Evolutionary conservation across 2,329 filamentous ascomycete species (phyloP).

Genomic region (Diaporthe citri): DNA sequence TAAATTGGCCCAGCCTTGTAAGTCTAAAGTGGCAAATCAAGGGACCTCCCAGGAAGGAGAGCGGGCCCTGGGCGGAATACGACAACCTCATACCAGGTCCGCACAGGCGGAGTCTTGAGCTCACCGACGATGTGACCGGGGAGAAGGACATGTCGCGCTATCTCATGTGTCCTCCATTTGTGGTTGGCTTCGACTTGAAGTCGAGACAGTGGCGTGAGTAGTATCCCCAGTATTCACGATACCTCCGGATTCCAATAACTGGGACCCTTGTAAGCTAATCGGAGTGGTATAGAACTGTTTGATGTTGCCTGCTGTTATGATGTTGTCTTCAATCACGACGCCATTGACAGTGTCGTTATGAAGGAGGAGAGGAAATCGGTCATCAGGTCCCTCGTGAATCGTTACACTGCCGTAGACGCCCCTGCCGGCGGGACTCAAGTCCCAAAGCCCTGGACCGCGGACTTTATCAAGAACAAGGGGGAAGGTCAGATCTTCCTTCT

Average conservation of each 20-base stretch:
- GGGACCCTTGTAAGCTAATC: not conserved
- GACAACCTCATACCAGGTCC: not conserved
- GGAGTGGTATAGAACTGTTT: not conserved
- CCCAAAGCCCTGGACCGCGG: constrained; percentile 32
- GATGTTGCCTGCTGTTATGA: not conserved
- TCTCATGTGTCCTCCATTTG: not conserved
- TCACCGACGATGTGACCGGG: not conserved
- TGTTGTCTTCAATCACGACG: not conserved
- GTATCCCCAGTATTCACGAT: not conserved
- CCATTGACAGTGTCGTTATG: not conserved
- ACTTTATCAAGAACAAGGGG: constrained; percentile 45
- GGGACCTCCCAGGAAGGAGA: not conserved
- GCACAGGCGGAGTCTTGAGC: not conserved
- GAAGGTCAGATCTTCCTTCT: constrained; percentile 45
- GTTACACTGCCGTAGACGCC: not conserved
- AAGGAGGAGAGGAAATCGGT: not conserved
- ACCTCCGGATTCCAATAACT: too few species aligned
- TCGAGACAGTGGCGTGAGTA: not conserved
- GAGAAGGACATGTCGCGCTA: not conserved
- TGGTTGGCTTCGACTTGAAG: not conserved
- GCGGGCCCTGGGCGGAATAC: not conserved
- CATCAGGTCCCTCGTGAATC: not conserved
- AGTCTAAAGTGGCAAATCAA: not conserved
- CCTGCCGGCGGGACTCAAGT: not conserved
- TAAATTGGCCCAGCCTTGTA: too few species aligned